Evolutionary conservation across 441 rosid species (phyloP), one percentile per base, ranked within the genome.

Genomic region (Populus hybrid): DNA sequence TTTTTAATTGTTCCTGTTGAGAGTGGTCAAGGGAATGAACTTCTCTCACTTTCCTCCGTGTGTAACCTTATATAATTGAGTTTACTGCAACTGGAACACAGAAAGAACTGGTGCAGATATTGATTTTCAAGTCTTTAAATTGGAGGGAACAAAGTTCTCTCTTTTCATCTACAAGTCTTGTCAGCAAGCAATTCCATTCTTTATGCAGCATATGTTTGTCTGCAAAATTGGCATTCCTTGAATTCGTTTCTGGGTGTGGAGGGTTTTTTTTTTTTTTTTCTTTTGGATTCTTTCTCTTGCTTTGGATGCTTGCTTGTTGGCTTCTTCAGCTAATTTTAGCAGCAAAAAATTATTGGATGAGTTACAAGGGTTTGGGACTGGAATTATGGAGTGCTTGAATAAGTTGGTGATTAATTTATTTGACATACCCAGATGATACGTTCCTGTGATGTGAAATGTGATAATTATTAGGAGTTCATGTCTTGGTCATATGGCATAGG

Each of bases 1-100:
- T 67, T 72, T 78, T 67, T 36, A 75, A 35, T 74, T 75, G 79
- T 78, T 79, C 69, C 76, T 76, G 69, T 72, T 71, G 81, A 82
- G 83, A 73, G 78, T 76, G 86, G 75, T 72, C 68, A 66, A 78
- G 88, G 82, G 90, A 83, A 77, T 79, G 75, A 82, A 83, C 69
- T 77, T 80, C 80, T 81, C 88, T 86, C 73, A 70, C 81, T 78
- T 84, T 81, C 64, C 83, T 84, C 80, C 69, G 69, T 73, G 35
- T 84, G 85, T 82, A 76, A 83, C 79, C 75, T 74, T 77, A 71
- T 76, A 69, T 73, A 64, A 20, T 71, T 74, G 72, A 31, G 64
- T 77, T 78, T 69, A 36, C 67, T 65, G 78, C 78, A 78, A 40
- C 74, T 78, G 76, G 78, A 79, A 79, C 73, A 64, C 69, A 72